These are phyloP conservation scores for Auxenochlorella protothecoides DNA, from an alignment of 139 green algal genomes.

Conservation along the genomic window DNA sequence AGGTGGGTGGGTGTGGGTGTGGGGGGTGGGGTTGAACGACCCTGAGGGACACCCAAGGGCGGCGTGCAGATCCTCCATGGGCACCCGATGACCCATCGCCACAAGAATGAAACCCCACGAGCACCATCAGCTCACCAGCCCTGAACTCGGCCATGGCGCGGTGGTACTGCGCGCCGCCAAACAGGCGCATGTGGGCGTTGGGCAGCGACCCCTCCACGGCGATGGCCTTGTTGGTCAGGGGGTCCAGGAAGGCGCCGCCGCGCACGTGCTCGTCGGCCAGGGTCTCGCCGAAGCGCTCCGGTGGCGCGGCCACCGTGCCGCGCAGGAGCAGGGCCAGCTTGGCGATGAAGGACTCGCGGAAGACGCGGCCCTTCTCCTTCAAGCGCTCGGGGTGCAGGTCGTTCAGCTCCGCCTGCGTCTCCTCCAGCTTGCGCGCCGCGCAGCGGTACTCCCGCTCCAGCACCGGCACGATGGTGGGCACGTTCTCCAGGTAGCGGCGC, in stretches of 20 bases:
- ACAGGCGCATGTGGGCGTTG: slow-evolving; percentile 89
- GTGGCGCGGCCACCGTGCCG: slow-evolving; percentile 66
- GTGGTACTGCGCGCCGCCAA: slow-evolving; percentile 92
- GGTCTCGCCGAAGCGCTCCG: slow-evolving; percentile 86
- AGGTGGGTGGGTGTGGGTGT: not conserved
- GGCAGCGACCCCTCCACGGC: slow-evolving; percentile 43
- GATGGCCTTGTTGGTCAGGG: slow-evolving; percentile 40
- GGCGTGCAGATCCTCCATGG: not conserved
- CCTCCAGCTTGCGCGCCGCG: slow-evolving; percentile 36
- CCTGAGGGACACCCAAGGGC: not conserved
- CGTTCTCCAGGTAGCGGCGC: slow-evolving; percentile 80
- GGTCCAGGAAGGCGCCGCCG: slow-evolving; percentile 68
- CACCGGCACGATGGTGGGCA: slow-evolving; percentile 82
- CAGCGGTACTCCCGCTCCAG: slow-evolving; percentile 78
- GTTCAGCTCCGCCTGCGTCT: slow-evolving; percentile 49
- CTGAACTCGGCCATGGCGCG: slow-evolving; percentile 84
- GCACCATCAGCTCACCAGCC: slow-evolving; percentile 2
- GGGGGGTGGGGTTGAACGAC: not conserved
- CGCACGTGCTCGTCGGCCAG: slow-evolving; percentile 84
- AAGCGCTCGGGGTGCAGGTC: slow-evolving; percentile 55
- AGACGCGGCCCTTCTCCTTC: slow-evolving; percentile 63
- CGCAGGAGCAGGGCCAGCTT: slow-evolving; percentile 70
- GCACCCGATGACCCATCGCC: too few species aligned
- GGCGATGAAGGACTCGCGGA: slow-evolving; percentile 72
- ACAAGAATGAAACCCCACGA: too few species aligned